A percentile compares a stretch with the other conserved stretches of the same genome.
Evolutionary conservation across 2,329 filamentous ascomycete genomes (phyloP).

Genomic region (Epichloe sylvatica): DNA sequence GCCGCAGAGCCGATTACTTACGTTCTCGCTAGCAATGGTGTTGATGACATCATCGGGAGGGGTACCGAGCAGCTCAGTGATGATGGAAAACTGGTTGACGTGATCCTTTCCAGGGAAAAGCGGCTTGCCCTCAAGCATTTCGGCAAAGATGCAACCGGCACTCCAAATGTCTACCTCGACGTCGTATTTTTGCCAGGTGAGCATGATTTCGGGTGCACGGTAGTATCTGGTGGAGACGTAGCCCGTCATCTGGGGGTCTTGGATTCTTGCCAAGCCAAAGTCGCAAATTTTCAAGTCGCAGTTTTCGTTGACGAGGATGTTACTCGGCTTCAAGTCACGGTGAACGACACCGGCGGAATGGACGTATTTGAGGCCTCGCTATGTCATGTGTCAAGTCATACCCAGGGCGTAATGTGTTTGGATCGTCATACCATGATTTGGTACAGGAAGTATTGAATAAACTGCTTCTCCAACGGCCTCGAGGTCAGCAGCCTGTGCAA

Average conservation of each 20-base stretch:
- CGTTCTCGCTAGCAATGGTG: constrained; percentile 96
- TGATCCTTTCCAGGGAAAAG: constrained; percentile 98
- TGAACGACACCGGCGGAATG: constrained; percentile 97
- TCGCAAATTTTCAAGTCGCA: constrained; percentile 99
- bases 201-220: constrained; percentile 97
- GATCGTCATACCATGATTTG: constrained; percentile 69
- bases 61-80: constrained; percentile 90
- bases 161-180: constrained; percentile 99
- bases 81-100: constrained; percentile 99
- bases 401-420: no score
- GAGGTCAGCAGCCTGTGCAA: constrained; percentile 91
- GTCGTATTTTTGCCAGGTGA: constrained; percentile 99
- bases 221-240: constrained; percentile 99
- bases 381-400: constrained; percentile 9
- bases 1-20: constrained; percentile 28
- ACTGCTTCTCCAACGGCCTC: constrained; percentile 93
- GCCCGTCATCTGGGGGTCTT: constrained; percentile 98
- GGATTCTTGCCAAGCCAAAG: constrained; percentile 91
- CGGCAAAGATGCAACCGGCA: constrained; percentile 95
- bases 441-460: constrained; percentile 99
- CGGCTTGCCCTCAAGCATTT: constrained; percentile 98
- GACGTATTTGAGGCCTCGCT: constrained; percentile 97
- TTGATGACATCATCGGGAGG: constrained; percentile 97
- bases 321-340: constrained; percentile 94
- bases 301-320: constrained; percentile 99